Evolutionary conservation across 2,329 filamentous ascomycete genomes (phyloP), one percentile per base, ranked within the genome.

Genomic region (Ophiostoma himal-ulmi): DNA sequence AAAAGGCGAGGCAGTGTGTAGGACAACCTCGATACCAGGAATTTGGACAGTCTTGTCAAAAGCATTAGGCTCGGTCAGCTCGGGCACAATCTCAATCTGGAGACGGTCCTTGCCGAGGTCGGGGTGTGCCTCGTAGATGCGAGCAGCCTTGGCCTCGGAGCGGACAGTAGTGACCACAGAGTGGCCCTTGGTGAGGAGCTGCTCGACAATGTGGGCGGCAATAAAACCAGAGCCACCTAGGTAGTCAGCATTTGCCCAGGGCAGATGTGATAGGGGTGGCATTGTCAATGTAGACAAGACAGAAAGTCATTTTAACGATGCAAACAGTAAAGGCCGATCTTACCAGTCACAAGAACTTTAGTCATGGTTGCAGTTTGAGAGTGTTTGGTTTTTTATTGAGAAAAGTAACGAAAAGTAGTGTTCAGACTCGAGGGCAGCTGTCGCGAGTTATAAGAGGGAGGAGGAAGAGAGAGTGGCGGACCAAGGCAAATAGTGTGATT

Each of bases 1-100:
- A 76, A 88, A 85, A 0, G 87, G 86, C 68, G 84, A 87, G 0
- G 87, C 87, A 1, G 86, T 87, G 79, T 89, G 86, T 69, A 88
- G 79, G 54, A 89, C 85, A 67, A 83, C 83, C 70, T 86, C 82
- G 69, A 88, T 78, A 36, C 81, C 82, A 0, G 83, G 82, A 4
- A 77, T 80, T 77, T 81, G 78, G 72, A 84, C 81, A 1, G 85
- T 87, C 75, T 88, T 83, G 75, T 92, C 88, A 77, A 96, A 96
- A 71, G 93, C 92, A 70, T 85, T 84, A 62, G 88, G 84, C 76
- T 88, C 79, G 3, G 91, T 91, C 74, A 96, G 91, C 77, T 96
- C 92, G 22, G 89, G 87, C 34, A 96, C 92, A 74, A 95, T 88
- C 70, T 78, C 81, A 14, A 85, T 80, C 41, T 79, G 75, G 22